Percentiles rank a stretch among this genome's conserved stretches.
These are phyloP conservation scores for Trichoderma cornu-damae DNA, from an alignment of 2,329 filamentous ascomycete genomes.

Conservation along the genomic window DNA sequence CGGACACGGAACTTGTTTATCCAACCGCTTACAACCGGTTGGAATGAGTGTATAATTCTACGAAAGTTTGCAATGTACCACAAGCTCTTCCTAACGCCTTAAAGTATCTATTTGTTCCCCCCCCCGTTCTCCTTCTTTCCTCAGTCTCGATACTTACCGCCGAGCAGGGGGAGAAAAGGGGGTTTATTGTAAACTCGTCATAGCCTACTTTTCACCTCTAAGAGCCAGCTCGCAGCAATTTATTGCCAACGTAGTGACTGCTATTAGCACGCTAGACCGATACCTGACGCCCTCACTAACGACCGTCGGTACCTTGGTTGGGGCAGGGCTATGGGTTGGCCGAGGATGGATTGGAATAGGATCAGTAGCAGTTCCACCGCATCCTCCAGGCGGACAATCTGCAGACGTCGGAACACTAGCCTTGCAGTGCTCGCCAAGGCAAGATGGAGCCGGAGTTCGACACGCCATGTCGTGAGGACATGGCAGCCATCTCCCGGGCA, in stretches of 20 bases:
- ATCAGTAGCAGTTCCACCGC: background rate
- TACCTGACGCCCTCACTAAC: slow-evolving; percentile 16
- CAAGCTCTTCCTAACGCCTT: background rate
- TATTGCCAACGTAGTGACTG: background rate
- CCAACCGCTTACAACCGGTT: background rate
- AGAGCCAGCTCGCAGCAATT: background rate
- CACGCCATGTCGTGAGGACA: background rate
- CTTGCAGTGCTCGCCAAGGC: background rate
- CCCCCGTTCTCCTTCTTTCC: background rate
- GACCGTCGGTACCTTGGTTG: slow-evolving; percentile 9
- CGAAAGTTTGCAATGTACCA: background rate
- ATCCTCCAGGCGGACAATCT: slow-evolving; percentile 3
- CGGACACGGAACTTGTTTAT: background rate
- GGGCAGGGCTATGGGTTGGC: background rate
- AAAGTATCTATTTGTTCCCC: background rate
- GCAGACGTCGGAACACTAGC: background rate
- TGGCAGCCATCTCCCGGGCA: background rate
- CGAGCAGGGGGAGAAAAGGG: background rate
- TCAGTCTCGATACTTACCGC: background rate
- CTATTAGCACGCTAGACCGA: background rate
- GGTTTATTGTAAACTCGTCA: background rate
- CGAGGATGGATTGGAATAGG: background rate
- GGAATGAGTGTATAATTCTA: background rate
- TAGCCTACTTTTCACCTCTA: background rate
- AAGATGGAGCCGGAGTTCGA: background rate